phyloP scores from a whole-genome alignment of 2,329 filamentous ascomycete species.

The Lasiodiplodia hormozganensis region DNA sequence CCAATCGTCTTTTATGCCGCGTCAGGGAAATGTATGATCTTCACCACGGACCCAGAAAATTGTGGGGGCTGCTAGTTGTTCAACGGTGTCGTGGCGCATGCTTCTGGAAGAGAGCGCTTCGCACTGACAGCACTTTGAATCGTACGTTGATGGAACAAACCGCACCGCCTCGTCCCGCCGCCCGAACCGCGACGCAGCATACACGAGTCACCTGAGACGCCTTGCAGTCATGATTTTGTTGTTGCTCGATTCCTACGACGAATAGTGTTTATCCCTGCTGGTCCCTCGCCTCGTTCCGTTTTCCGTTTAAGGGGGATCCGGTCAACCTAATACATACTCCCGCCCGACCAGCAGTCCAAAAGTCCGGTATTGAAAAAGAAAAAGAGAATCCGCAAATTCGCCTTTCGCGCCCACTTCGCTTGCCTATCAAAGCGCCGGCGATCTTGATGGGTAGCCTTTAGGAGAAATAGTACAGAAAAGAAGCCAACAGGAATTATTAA shows the following conservation, averaged over 20 bases:
- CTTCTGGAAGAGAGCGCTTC: conserved; percentile 15
- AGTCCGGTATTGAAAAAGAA: conserved; percentile 16
- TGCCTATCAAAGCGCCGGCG: conserved; percentile 18
- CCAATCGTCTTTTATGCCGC: conserved; percentile 2
- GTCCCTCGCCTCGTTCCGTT: conserved; percentile 5
- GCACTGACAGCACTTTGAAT: conserved; percentile 1
- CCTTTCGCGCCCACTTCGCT: conserved; percentile 14
- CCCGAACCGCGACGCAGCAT: background rate
- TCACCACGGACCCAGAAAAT: conserved; percentile 18
- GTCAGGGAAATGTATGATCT: conserved; percentile 10
- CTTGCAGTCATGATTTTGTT: background rate
- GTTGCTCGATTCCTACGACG: conserved; percentile 15
- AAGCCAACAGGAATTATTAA: conserved; percentile 21
- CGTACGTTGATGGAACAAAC: conserved; percentile 5
- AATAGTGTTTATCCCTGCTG: conserved; percentile 9
- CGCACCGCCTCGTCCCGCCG: background rate
- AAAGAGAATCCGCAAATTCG: conserved; percentile 21
- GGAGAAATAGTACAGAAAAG: conserved; percentile 28
- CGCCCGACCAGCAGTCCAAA: conserved; percentile 20
- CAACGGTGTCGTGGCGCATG: conserved; percentile 22
- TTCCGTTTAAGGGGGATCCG: conserved; percentile 5
- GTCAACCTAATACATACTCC: conserved; percentile 22
- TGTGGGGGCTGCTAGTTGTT: conserved; percentile 26
- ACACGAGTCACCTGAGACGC: conserved; percentile 1
- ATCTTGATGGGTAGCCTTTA: conserved; percentile 21